A percentile compares a stretch with the other conserved stretches of the same genome.
phyloP scores from a whole-genome alignment of 306 rosid genomes.

The Argentina anserina region DNA sequence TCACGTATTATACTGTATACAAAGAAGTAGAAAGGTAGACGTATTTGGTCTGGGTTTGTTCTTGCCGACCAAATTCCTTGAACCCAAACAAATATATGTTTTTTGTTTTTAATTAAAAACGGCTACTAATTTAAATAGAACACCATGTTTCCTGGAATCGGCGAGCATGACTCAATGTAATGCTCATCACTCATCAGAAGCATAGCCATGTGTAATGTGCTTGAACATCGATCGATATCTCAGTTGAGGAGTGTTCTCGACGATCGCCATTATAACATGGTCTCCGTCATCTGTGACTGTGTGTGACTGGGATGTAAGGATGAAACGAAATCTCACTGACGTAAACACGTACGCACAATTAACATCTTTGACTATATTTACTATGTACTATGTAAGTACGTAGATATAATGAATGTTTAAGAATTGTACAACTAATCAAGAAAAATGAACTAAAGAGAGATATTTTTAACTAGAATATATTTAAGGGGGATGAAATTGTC shows the following conservation, averaged over 20 bases:
- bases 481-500: background rate
- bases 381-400: too few species aligned
- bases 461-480: too few species aligned
- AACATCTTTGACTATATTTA: too few species aligned
- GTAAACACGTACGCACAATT: too few species aligned
- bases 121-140: background rate
- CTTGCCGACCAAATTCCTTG: constrained; percentile 2
- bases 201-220: constrained; percentile 3
- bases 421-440: background rate
- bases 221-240: background rate
- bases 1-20: background rate
- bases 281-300: background rate
- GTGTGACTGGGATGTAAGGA: background rate
- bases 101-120: too few species aligned
- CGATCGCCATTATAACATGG: background rate
- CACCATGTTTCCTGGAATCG: constrained; percentile 1
- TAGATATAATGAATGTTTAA: too few species aligned
- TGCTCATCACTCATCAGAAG: background rate
- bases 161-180: background rate
- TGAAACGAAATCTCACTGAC: too few species aligned
- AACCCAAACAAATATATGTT: background rate
- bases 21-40: background rate
- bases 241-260: background rate
- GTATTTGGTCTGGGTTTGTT: background rate
- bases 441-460: too few species aligned